These are phyloP conservation scores for Populus tremula DNA, from an alignment of 345 rosid species.

Conservation along the genomic window DNA sequence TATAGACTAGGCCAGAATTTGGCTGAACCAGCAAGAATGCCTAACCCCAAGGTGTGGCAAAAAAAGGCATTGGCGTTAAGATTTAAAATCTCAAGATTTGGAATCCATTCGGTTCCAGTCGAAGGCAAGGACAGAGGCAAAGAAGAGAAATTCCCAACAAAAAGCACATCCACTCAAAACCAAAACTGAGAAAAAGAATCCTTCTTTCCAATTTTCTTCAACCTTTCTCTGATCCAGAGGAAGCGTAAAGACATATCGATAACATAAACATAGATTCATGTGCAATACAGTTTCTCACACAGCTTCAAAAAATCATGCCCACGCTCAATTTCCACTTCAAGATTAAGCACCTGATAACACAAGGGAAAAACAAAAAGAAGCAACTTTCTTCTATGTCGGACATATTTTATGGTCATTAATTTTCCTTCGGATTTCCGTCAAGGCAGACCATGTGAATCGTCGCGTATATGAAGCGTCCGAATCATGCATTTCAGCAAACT, in stretches of 20 bases:
- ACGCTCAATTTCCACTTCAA: background rate
- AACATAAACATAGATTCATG: constrained; percentile 14
- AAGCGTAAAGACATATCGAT: constrained; percentile 31
- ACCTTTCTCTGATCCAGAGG: constrained; percentile 35
- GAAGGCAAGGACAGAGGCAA: background rate
- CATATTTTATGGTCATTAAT: background rate
- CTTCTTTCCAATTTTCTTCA: constrained; percentile 9
- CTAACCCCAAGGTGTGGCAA: background rate
- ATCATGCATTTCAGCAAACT: background rate
- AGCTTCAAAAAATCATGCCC: constrained; percentile 11
- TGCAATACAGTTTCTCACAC: constrained; percentile 4
- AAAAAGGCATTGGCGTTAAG: background rate
- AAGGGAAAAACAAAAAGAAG: background rate
- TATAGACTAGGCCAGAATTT: background rate
- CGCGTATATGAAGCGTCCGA: background rate
- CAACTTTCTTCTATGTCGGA: background rate
- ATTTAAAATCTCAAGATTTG: constrained; percentile 18
- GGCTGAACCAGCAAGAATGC: background rate
- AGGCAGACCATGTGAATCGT: background rate
- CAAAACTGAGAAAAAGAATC: constrained; percentile 27
- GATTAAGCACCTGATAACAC: background rate
- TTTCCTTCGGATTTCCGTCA: background rate
- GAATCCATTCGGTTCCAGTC: constrained; percentile 3
- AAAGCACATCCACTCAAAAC: constrained; percentile 24
- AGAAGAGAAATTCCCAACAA: constrained; percentile 14